Conservation (phyloP, 2,329 filamentous ascomycete species). For the Aotearoamyces nothofagi region DNA sequence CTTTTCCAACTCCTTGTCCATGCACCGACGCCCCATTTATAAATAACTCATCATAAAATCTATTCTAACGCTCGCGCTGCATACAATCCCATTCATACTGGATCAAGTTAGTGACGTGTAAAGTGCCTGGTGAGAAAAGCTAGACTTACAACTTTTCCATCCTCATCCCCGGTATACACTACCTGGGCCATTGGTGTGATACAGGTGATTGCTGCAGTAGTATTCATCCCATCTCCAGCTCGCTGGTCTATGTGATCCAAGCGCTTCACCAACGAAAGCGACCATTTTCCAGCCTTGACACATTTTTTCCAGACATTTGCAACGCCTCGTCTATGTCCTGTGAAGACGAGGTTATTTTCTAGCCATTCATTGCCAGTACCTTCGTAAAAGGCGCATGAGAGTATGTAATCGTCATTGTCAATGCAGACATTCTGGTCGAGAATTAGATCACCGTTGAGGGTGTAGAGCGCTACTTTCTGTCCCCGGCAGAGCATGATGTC, state of each 20-base stretch:
- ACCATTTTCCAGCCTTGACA: constrained; percentile 51
- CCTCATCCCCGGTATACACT: constrained; percentile 89
- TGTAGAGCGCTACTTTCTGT: constrained; percentile 61
- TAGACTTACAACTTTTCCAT: constrained; percentile 67
- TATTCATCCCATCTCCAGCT: constrained; percentile 23
- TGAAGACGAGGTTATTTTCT: constrained; percentile 74
- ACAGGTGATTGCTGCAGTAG: constrained; percentile 64
- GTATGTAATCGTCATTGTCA: constrained; percentile 56
- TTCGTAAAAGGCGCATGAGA: constrained; percentile 84
- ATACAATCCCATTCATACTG: constrained; percentile 2
- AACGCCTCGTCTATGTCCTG: constrained; percentile 68
- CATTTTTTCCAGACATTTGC: constrained; percentile 61
- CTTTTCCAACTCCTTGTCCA: no score
- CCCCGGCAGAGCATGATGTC: constrained; percentile 78
- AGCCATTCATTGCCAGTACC: constrained; percentile 87
- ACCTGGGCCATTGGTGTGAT: constrained; percentile 69
- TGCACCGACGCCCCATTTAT: no score
- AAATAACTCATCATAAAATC: no score
- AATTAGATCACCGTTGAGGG: constrained; percentile 72
- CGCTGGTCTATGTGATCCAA: constrained; percentile 65
- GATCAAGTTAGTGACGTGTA: not conserved
- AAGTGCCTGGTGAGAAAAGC: constrained; percentile 1
- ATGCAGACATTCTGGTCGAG: constrained; percentile 71
- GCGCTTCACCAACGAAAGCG: constrained; percentile 62
- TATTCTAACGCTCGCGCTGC: constrained; percentile 1